Percentiles rank a stretch among this genome's conserved stretches.
Evolutionary conservation across 2,329 filamentous ascomycete species (phyloP).

Genomic region (Pezicula carpinea): DNA sequence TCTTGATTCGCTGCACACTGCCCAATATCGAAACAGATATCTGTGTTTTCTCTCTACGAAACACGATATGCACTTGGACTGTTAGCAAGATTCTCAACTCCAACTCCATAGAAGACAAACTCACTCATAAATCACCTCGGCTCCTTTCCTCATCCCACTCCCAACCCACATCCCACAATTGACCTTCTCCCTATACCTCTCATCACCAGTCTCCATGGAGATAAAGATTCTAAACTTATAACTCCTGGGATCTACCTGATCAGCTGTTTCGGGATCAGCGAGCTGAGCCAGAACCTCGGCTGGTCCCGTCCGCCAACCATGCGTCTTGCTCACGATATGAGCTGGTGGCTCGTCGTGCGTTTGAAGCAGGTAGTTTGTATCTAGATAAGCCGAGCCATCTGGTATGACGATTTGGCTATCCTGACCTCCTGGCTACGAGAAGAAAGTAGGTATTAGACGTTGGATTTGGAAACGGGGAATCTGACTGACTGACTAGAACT

Average conservation of each 20-base stretch:
- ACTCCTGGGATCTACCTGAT: constrained; percentile 23
- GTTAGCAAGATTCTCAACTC: constrained; percentile 3
- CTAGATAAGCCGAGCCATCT: constrained; percentile 30
- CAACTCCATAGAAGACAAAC: neutral
- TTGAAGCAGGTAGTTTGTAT: constrained; percentile 45
- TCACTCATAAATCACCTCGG: constrained; percentile 43
- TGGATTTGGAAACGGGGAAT: neutral
- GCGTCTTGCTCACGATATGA: constrained; percentile 40
- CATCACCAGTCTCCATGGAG: constrained; percentile 45
- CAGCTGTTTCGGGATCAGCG: constrained; percentile 20
- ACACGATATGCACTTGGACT: constrained; percentile 15
- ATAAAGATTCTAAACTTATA: constrained; percentile 46
- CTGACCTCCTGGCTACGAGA: constrained; percentile 31
- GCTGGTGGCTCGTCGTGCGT: constrained; percentile 44
- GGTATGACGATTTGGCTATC: constrained; percentile 30
- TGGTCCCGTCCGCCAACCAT: constrained; percentile 43
- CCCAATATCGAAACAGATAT: neutral
- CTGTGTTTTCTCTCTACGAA: constrained; percentile 5
- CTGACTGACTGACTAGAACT: constrained; percentile 29
- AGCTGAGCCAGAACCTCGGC: constrained; percentile 30
- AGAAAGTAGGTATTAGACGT: no score
- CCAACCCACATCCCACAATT: constrained; percentile 48
- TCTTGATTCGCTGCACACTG: no score
- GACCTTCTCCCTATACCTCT: constrained; percentile 42
- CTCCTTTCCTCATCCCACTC: constrained; percentile 41